These are phyloP conservation scores for Tetrapisispora namnaoensis DNA, from an alignment of 805 yeast species.

Conservation along the genomic window DNA sequence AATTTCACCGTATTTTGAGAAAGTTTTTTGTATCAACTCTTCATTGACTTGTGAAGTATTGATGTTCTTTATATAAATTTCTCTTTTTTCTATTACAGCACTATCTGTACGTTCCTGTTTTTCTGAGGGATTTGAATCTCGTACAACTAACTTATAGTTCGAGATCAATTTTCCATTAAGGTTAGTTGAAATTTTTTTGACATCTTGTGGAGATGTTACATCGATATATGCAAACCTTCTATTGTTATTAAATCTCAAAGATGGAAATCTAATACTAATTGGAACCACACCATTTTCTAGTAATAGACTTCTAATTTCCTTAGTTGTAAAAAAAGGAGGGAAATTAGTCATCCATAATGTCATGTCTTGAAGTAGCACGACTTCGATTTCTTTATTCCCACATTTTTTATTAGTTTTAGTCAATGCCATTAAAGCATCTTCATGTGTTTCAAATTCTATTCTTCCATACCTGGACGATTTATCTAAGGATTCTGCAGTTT, in stretches of 20 bases:
- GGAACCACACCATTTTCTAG: constrained; percentile 30
- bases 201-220: constrained; percentile 34
- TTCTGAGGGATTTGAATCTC: constrained; percentile 49
- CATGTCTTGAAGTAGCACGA: constrained; percentile 36
- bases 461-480: constrained; percentile 33
- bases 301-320: constrained; percentile 35
- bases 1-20: constrained; percentile 43
- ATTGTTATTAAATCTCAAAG: constrained; percentile 41
- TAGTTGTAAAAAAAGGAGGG: constrained; percentile 43
- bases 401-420: constrained; percentile 47
- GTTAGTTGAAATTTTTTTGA: constrained; percentile 33
- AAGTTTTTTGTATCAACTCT: constrained; percentile 31
- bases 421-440: constrained; percentile 45
- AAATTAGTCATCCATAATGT: constrained; percentile 70
- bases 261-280: constrained; percentile 52
- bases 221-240: constrained; percentile 73
- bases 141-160: constrained; percentile 42
- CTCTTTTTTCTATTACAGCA: constrained; percentile 41
- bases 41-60: constrained; percentile 37
- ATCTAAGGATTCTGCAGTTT: constrained; percentile 14
- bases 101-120: constrained; percentile 36
- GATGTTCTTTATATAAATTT: constrained; percentile 45
- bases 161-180: constrained; percentile 34
- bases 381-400: constrained; percentile 35
- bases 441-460: constrained; percentile 46